Conservation (phyloP, 2,329 filamentous ascomycete species). For the Claviceps spartinae region DNA sequence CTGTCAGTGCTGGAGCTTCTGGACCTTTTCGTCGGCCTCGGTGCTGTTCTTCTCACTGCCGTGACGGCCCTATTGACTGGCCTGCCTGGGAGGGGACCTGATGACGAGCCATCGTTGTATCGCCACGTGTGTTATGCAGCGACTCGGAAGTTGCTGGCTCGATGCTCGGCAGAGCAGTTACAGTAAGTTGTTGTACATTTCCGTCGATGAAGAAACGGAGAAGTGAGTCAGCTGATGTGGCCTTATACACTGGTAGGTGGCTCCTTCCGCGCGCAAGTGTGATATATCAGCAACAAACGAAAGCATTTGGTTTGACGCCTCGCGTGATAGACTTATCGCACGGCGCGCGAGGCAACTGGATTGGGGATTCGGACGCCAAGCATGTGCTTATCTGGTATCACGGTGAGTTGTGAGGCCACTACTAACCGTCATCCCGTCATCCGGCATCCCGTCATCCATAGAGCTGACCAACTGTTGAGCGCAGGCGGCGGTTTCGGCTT, state of each 20-base stretch:
- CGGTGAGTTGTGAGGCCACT: constrained; percentile 3
- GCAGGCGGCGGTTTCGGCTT: constrained; percentile 11
- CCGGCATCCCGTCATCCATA: background rate
- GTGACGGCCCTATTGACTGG: constrained; percentile 3
- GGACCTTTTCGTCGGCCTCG: constrained; percentile 9
- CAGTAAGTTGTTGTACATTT: constrained; percentile 5
- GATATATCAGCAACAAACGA: constrained; percentile 7
- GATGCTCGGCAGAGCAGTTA: constrained; percentile 8
- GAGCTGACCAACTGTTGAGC: background rate
- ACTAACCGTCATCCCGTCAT: background rate
- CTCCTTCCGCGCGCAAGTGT: constrained; percentile 7
- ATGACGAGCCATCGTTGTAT: constrained; percentile 9
- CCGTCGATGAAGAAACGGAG: background rate
- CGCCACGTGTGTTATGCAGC: constrained; percentile 10
- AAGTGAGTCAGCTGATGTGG: background rate
- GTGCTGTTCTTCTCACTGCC: constrained; percentile 3
- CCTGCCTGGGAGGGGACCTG: constrained; percentile 1
- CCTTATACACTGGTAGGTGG: constrained; percentile 2
- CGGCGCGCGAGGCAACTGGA: constrained; percentile 11
- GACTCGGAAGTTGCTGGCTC: constrained; percentile 5
- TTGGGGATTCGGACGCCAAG: constrained; percentile 9
- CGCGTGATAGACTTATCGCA: constrained; percentile 8
- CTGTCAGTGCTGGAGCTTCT: constrained; percentile 5
- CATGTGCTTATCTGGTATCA: constrained; percentile 12
- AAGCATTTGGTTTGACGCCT: background rate